These are phyloP conservation scores for Paracoccidioides brasiliensis DNA, from an alignment of 2,329 filamentous ascomycete genomes.

Conservation along the genomic window DNA sequence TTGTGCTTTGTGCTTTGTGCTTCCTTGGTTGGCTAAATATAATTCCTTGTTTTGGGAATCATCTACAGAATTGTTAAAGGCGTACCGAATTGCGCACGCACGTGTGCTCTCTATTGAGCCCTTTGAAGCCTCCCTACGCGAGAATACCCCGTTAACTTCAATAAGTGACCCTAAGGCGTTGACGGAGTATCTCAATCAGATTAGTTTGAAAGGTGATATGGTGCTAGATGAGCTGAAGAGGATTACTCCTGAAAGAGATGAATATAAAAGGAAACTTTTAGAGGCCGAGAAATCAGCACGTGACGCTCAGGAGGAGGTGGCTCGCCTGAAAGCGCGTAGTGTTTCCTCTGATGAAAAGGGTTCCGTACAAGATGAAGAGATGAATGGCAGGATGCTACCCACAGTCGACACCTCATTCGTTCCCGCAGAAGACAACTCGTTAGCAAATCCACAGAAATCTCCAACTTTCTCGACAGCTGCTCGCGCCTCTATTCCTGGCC, in stretches of 20 bases:
- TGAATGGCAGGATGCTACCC: constrained; percentile 20
- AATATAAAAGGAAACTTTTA: constrained; percentile 63
- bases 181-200: constrained; percentile 77
- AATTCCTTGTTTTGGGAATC: background rate
- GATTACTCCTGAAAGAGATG: constrained; percentile 68
- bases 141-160: constrained; percentile 81
- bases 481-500: constrained; percentile 21
- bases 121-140: constrained; percentile 80
- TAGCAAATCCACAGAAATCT: constrained; percentile 17
- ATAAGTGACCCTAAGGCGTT: constrained; percentile 75
- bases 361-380: constrained; percentile 17
- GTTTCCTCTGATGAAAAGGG: constrained; percentile 16
- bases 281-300: constrained; percentile 51
- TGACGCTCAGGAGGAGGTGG: constrained; percentile 51
- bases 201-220: constrained; percentile 80
- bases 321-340: constrained; percentile 35
- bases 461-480: constrained; percentile 22
- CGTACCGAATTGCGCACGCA: constrained; percentile 82
- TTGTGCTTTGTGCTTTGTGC: too few species aligned
- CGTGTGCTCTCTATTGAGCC: constrained; percentile 78
- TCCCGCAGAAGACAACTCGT: constrained; percentile 13
- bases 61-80: constrained; percentile 63
- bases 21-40: background rate
- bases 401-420: constrained; percentile 31
- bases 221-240: constrained; percentile 86